A percentile compares a stretch with the other conserved stretches of the same genome.
Conservation (phyloP, 805 yeast species). For the Nakazawaea peltata region DNA sequence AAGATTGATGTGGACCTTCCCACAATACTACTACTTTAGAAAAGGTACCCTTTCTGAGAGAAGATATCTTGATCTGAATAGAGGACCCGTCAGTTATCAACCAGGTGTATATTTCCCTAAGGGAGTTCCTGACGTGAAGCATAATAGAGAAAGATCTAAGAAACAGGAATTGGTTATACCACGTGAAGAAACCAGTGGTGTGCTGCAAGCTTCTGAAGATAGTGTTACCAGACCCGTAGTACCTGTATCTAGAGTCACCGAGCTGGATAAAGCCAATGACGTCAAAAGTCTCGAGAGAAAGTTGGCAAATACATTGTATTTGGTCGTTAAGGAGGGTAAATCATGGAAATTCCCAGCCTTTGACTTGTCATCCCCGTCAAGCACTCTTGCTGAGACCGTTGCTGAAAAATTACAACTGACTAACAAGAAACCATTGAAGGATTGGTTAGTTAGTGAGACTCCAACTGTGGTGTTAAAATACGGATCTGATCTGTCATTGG, state of each 20-base stretch:
- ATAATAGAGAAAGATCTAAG: slow-evolving; percentile 79
- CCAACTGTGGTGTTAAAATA: slow-evolving; percentile 69
- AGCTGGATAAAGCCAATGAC: slow-evolving; percentile 65
- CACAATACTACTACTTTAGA: slow-evolving; percentile 84
- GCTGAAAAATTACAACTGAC: slow-evolving; percentile 60
- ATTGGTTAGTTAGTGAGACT: slow-evolving; percentile 85
- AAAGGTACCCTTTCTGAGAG: slow-evolving; percentile 87
- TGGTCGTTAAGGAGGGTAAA: slow-evolving; percentile 45
- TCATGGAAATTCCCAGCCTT: slow-evolving; percentile 83
- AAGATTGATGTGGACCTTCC: slow-evolving; percentile 96
- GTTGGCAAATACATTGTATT: slow-evolving; percentile 71
- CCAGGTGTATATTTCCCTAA: slow-evolving; percentile 73
- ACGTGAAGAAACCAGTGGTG: slow-evolving; percentile 35
- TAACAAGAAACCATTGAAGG: slow-evolving; percentile 73
- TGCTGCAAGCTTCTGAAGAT: slow-evolving; percentile 23
- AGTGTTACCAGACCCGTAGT: slow-evolving; percentile 61
- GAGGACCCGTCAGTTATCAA: slow-evolving; percentile 62
- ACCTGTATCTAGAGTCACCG: slow-evolving; percentile 65
- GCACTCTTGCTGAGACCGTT: slow-evolving; percentile 64
- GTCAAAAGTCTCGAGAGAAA: slow-evolving; percentile 66
- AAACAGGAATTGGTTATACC: slow-evolving; percentile 79
- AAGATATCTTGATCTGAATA: slow-evolving; percentile 66
- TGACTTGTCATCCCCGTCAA: slow-evolving; percentile 49
- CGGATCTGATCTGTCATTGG: slow-evolving; percentile 19
- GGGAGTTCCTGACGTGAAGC: slow-evolving; percentile 81